Evolutionary conservation across 176 grass and related monocot species (phyloP).

Genomic region (Cenchrus purpureus): DNA sequence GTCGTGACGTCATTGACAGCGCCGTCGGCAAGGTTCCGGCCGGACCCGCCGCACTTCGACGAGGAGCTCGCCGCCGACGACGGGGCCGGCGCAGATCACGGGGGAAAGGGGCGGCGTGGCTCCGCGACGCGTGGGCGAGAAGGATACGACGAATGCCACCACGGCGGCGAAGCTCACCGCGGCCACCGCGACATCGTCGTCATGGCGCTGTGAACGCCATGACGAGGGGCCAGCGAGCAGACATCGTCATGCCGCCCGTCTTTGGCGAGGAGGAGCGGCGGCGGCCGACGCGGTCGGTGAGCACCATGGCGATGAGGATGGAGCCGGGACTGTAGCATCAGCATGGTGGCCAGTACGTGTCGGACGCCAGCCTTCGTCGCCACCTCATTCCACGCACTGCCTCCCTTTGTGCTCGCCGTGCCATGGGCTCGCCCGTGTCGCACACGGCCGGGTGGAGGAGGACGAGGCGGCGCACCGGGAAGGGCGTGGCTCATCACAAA

Average conservation of each 20-base stretch:
- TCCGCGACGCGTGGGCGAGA: slow-evolving; percentile 29
- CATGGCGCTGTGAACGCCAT: slow-evolving; percentile 40
- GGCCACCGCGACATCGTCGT: slow-evolving; percentile 39
- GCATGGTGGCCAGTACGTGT: slow-evolving; percentile 53
- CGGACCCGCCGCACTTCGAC: no score
- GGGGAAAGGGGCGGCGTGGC: no score
- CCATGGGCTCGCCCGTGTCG: no score
- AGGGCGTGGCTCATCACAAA: no score
- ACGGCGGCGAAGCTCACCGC: slow-evolving; percentile 35
- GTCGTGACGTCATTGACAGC: no score
- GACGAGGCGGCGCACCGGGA: no score
- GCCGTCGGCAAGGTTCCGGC: no score
- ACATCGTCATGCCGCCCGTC: slow-evolving; percentile 63
- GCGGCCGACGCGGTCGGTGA: slow-evolving; percentile 56
- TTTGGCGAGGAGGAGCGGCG: slow-evolving; percentile 57
- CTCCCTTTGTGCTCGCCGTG: not conserved
- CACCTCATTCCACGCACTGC: slow-evolving; percentile 53
- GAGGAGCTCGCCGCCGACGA: no score
- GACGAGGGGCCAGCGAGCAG: no score
- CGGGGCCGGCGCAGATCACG: no score
- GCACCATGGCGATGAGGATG: slow-evolving; percentile 69
- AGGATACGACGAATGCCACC: slow-evolving; percentile 57
- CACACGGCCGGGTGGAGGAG: no score
- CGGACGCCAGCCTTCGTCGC: slow-evolving; percentile 39
- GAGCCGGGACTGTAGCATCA: slow-evolving; percentile 62